Evolutionary conservation across 352 stramenopile species (phyloP).

Genomic region (Globisporangium paddicum): DNA sequence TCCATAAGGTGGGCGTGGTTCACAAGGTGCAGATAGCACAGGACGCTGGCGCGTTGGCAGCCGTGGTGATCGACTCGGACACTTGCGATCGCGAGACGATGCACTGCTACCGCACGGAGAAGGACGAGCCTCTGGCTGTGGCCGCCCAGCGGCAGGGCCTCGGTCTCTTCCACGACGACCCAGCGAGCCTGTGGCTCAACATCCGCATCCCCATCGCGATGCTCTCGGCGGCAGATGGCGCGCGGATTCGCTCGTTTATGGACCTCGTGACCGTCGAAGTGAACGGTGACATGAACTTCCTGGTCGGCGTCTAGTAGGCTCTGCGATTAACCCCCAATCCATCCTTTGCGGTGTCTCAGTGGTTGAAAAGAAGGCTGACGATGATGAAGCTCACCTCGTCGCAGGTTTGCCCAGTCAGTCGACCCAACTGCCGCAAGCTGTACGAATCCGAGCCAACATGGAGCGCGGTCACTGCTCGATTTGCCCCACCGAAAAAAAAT

Average conservation of each 20-base stretch:
- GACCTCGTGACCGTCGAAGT: slow-evolving; percentile 8
- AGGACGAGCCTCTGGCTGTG: not conserved
- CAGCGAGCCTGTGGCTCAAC: slow-evolving; percentile 5
- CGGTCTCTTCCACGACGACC: slow-evolving; percentile 3
- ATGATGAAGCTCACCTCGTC: slow-evolving; percentile 1
- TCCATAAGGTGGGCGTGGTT: slow-evolving; percentile 5
- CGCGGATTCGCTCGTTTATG: slow-evolving; percentile 12
- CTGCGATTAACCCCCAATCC: not conserved
- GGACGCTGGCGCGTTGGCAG: slow-evolving; percentile 8
- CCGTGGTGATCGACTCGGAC: slow-evolving; percentile 8
- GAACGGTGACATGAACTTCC: slow-evolving; percentile 11
- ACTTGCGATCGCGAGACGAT: slow-evolving; percentile 10
- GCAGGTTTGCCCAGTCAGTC: too few species aligned
- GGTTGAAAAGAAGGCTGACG: not conserved
- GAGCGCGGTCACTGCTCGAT: not conserved
- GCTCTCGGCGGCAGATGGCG: slow-evolving; percentile 7
- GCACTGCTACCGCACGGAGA: slow-evolving; percentile 10
- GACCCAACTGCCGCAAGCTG: not conserved
- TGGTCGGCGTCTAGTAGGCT: slow-evolving; percentile 7
- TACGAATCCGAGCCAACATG: not conserved
- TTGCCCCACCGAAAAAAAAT: too few species aligned
- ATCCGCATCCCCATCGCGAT: slow-evolving; percentile 12
- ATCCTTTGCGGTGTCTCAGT: not conserved
- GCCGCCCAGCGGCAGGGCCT: not conserved
- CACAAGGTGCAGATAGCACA: slow-evolving; percentile 11